These are phyloP conservation scores for Pyrenula aspistea DNA, from an alignment of 495 filamentous ascomycete genomes.

Conservation along the genomic window DNA sequence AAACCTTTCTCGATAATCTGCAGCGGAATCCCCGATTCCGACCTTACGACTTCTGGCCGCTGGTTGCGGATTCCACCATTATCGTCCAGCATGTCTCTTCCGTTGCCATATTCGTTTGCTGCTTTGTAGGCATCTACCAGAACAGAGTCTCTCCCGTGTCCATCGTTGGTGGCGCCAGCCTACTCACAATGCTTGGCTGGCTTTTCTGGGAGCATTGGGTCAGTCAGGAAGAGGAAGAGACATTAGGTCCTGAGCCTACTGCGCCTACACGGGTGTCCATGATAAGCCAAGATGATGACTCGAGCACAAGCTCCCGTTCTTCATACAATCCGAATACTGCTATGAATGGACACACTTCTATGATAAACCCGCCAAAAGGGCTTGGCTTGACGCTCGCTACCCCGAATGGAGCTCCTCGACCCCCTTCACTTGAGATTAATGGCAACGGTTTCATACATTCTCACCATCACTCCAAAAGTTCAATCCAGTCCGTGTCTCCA, in stretches of 20 bases:
- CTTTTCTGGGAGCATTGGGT: constrained; percentile 84
- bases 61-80: constrained; percentile 89
- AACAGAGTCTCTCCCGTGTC: constrained; percentile 75
- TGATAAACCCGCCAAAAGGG: constrained; percentile 25
- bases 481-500: constrained; percentile 4
- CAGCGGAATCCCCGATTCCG: constrained; percentile 90
- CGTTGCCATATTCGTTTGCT: constrained; percentile 86
- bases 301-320: constrained; percentile 31
- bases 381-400: constrained; percentile 33
- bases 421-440: background rate
- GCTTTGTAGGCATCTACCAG: constrained; percentile 82
- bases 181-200: constrained; percentile 81
- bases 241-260: constrained; percentile 12
- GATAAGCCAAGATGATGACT: constrained; percentile 31
- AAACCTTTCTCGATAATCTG: constrained; percentile 88
- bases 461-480: constrained; percentile 7
- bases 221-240: constrained; percentile 43
- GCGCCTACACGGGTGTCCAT: constrained; percentile 6
- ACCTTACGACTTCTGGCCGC: constrained; percentile 95
- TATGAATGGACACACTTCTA: constrained; percentile 12
- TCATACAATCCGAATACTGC: constrained; percentile 18
- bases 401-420: background rate
- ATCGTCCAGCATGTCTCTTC: constrained; percentile 95
- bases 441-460: background rate
- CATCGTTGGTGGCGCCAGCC: constrained; percentile 72